A percentile compares a stretch with the other conserved stretches of the same genome.
Conservation (phyloP, 2,329 filamentous ascomycete genomes). For the Ramularia endophylla region DNA sequence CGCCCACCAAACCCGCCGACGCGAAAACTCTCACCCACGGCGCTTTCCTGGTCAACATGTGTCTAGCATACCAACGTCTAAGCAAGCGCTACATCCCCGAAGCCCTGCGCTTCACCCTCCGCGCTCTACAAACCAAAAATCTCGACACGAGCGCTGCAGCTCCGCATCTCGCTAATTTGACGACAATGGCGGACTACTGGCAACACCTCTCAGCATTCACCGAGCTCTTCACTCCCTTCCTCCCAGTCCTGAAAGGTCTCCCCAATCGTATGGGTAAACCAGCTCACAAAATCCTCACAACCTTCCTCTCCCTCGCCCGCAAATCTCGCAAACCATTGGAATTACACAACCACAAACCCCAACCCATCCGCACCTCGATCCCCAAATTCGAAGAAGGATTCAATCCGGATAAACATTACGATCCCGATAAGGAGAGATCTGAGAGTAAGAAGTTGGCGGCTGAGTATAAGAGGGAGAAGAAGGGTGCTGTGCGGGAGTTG, state of each 20-base stretch:
- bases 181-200: constrained; percentile 67
- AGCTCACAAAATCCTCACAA: constrained; percentile 57
- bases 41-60: constrained; percentile 71
- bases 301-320: constrained; percentile 52
- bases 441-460: constrained; percentile 77
- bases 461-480: constrained; percentile 91
- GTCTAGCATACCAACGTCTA: constrained; percentile 73
- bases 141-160: constrained; percentile 28
- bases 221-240: constrained; percentile 66
- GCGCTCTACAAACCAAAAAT: constrained; percentile 53
- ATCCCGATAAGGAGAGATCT: constrained; percentile 83
- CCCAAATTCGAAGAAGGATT: constrained; percentile 96
- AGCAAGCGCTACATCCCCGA: constrained; percentile 89
- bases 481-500: constrained; percentile 89
- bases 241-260: constrained; percentile 28
- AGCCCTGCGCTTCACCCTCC: constrained; percentile 72
- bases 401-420: constrained; percentile 95
- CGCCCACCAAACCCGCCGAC: constrained; percentile 57
- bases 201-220: constrained; percentile 64
- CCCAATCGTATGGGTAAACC: constrained; percentile 26
- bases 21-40: constrained; percentile 65
- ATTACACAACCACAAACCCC: constrained; percentile 80
- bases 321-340: constrained; percentile 67
- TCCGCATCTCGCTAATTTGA: constrained; percentile 60
- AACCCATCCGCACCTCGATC: constrained; percentile 80